Evolutionary conservation across 495 filamentous ascomycete species (phyloP), one percentile per base, ranked within the genome.

Genomic region (Recurvomyces mirabilis): DNA sequence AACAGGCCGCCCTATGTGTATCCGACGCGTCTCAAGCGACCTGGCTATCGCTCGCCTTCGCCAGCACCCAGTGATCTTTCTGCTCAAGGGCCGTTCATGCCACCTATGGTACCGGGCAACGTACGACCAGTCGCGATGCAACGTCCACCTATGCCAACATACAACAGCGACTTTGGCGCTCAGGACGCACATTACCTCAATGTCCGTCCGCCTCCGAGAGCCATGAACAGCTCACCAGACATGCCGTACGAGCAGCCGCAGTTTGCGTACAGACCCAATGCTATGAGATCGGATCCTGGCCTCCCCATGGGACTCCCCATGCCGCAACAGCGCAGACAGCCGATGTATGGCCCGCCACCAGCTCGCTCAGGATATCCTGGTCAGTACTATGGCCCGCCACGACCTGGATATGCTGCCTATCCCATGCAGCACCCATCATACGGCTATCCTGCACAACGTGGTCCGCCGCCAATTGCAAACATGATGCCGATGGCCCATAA

Each of bases 1-100:
- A 54, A 76, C 28, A 68, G 73, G 19, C 79, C 75, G 17, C 78
- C 77, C 0, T 78, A 77, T 55, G 68, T 69, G 9, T 81, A 81
- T 51, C 77, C 76, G 6, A 71, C 74, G n/a, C 69, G 76, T 22
- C 64, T 80, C 18, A 78, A 72, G 58, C 73, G 78, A 15, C 77
- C 77, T 7, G 74, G 75, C 12, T 74, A 80, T 46, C 71, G 77
- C 18, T 74, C 79, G 12, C 67, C 70, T 5, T 84, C 78, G 3
- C 79, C 78, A 23, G 73, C 75, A 31, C 51, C 74, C 37, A 74
- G 69, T 18, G 72, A 74, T 12, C 26, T 52, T 9, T 45, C 43
- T 11, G 32, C 18, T 21, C 51, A 42, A 18, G 15, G 9, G 26
- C 40, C 40, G 9, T 15, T 3, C 19, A 14, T 14, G 13, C 14